These are phyloP conservation scores for Boletus vermiculosoides DNA, from an alignment of 768 basidiomycete species.

Conservation along the genomic window DNA sequence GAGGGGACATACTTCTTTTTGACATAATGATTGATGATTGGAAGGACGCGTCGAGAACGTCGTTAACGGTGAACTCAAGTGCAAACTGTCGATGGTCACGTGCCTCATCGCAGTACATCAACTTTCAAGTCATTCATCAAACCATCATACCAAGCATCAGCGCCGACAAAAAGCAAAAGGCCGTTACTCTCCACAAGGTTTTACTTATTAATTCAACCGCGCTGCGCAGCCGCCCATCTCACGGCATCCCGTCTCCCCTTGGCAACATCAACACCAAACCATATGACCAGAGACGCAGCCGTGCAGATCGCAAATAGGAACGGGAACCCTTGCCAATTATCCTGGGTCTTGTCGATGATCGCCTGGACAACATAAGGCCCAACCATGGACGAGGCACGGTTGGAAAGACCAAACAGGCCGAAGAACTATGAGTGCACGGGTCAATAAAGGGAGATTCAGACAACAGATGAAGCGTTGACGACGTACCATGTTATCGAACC, in stretches of 20 bases:
- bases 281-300: slow-evolving; percentile 68
- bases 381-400: slow-evolving; percentile 83
- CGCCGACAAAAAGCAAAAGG: neutral
- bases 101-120: neutral
- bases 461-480: neutral
- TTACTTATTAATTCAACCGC: slow-evolving; percentile 1
- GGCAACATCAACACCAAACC: slow-evolving; percentile 24
- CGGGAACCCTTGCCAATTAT: slow-evolving; percentile 83
- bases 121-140: neutral
- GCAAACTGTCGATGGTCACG: neutral
- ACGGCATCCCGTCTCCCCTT: slow-evolving; percentile 41
- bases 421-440: slow-evolving; percentile 57
- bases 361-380: slow-evolving; percentile 85
- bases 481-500: slow-evolving; percentile 76
- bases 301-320: slow-evolving; percentile 76
- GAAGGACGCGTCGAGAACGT: neutral
- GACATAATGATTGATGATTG: slow-evolving; percentile 47
- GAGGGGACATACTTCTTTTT: slow-evolving; percentile 65
- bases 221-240: slow-evolving; percentile 46
- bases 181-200: neutral
- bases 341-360: slow-evolving; percentile 68
- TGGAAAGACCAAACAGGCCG: slow-evolving; percentile 81
- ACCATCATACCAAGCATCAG: neutral
- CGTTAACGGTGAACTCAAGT: neutral
- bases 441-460: neutral